Percentiles rank a stretch among this genome's conserved stretches.
Evolutionary conservation across 2,329 filamentous ascomycete species (phyloP).

Genomic region (Cladosporium colombiae): DNA sequence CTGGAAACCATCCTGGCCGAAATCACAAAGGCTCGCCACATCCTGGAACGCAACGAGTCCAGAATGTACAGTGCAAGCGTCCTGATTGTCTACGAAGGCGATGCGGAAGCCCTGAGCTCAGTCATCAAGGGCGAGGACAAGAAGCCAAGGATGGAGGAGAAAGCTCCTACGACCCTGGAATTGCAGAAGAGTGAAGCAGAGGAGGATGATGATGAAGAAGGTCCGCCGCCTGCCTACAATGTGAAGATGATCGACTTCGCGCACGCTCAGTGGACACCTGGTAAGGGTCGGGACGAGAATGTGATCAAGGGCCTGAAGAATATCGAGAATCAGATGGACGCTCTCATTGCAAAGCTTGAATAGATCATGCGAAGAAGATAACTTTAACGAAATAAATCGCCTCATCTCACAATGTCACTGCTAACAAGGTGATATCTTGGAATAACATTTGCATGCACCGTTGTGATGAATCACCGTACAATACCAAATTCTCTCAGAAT

Average conservation of each 20-base stretch:
- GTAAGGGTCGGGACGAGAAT: slow-evolving; percentile 85
- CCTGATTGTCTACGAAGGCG: slow-evolving; percentile 67
- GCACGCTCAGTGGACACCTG: slow-evolving; percentile 81
- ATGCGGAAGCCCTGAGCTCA: slow-evolving; percentile 54
- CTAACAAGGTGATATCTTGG: no score
- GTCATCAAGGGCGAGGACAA: slow-evolving; percentile 44
- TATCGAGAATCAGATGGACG: slow-evolving; percentile 37
- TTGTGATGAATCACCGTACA: no score
- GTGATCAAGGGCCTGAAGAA: slow-evolving; percentile 67
- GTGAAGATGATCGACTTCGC: slow-evolving; percentile 97
- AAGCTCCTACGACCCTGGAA: slow-evolving; percentile 36
- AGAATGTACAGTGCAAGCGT: slow-evolving; percentile 69
- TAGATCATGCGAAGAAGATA: no score
- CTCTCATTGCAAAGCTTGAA: slow-evolving; percentile 32
- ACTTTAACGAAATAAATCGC: no score
- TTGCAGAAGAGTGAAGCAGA: slow-evolving; percentile 52
- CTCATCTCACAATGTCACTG: no score
- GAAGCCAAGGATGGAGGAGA: slow-evolving; percentile 28
- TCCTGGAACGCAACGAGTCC: slow-evolving; percentile 63
- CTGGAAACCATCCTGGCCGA: slow-evolving; percentile 45
- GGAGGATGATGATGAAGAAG: slow-evolving; percentile 53
- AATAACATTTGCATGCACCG: no score
- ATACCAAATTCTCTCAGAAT: slow-evolving; percentile 33
- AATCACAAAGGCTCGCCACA: slow-evolving; percentile 49
- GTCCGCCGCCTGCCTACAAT: slow-evolving; percentile 66